A percentile compares a stretch with the other conserved stretches of the same genome.
Evolutionary conservation across 2,329 filamentous ascomycete genomes (phyloP).

Genomic region (Fusarium sp.): DNA sequence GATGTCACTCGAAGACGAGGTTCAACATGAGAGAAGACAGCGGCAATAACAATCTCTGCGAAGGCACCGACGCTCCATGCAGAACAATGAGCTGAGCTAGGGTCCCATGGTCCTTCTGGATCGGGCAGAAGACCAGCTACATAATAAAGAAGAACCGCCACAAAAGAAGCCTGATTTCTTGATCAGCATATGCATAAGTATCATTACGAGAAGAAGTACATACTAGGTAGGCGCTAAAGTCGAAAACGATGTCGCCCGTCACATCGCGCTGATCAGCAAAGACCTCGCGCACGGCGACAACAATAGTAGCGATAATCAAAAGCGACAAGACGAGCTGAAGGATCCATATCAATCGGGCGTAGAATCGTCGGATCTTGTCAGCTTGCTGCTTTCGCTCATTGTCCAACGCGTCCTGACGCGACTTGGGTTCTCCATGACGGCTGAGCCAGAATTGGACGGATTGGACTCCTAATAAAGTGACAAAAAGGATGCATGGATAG

Average conservation of each 20-base stretch:
- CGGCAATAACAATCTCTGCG: constrained; percentile 56
- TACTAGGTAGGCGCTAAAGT: constrained; percentile 60
- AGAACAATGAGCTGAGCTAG: constrained; percentile 54
- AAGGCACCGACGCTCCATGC: constrained; percentile 57
- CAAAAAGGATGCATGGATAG: constrained; percentile 59
- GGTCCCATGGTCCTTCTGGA: constrained; percentile 62
- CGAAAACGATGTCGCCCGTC: constrained; percentile 52
- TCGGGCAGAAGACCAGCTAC: constrained; percentile 60
- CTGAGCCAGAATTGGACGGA: constrained; percentile 56
- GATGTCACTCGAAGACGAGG: constrained; percentile 50
- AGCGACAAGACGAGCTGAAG: constrained; percentile 55
- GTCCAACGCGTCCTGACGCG: constrained; percentile 46
- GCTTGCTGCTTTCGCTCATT: constrained; percentile 51
- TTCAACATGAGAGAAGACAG: constrained; percentile 53
- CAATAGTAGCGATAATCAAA: constrained; percentile 55
- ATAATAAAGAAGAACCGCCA: constrained; percentile 60
- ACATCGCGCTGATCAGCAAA: constrained; percentile 49
- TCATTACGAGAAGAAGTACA: not conserved
- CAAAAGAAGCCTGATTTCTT: constrained; percentile 55
- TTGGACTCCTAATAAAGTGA: constrained; percentile 56
- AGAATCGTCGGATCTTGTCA: constrained; percentile 51
- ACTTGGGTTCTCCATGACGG: constrained; percentile 45
- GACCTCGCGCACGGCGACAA: constrained; percentile 53
- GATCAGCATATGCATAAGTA: constrained; percentile 4
- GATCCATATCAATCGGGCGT: constrained; percentile 55